These are phyloP conservation scores for Hortaea sp. DNA, from an alignment of 2,329 filamentous ascomycete species.

Conservation along the genomic window DNA sequence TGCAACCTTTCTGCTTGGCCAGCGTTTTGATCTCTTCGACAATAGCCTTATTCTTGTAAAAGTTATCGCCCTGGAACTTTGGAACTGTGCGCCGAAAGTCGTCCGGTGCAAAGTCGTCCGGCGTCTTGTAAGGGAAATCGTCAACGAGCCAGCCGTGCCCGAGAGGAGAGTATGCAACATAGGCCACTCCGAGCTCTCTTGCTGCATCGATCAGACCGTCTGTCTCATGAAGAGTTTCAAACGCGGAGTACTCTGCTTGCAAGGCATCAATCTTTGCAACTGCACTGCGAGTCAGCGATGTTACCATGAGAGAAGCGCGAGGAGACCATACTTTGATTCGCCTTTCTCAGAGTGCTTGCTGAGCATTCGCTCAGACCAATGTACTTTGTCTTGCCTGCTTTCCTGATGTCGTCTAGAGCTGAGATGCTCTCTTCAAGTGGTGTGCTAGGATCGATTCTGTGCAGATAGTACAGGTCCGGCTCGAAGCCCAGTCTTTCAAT, in stretches of 20 bases:
- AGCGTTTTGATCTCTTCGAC: conserved; percentile 17
- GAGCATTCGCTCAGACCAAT: conserved; percentile 42
- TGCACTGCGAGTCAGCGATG: background rate
- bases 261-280: conserved; percentile 40
- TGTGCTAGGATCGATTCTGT: conserved; percentile 22
- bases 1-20: conserved; percentile 13
- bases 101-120: conserved; percentile 27
- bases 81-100: conserved; percentile 19
- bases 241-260: conserved; percentile 43
- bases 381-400: conserved; percentile 40
- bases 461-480: too few species aligned
- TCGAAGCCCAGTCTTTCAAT: too few species aligned
- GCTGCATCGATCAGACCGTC: conserved; percentile 31
- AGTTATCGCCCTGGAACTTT: conserved; percentile 21
- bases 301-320: background rate
- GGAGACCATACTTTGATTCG: conserved; percentile 22
- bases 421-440: conserved; percentile 39
- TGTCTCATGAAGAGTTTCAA: conserved; percentile 37
- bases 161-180: conserved; percentile 30
- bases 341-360: conserved; percentile 38
- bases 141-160: conserved; percentile 35
- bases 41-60: conserved; percentile 18
- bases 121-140: conserved; percentile 23
- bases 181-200: conserved; percentile 35
- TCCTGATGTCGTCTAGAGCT: conserved; percentile 37